Evolutionary conservation across 2,329 filamentous ascomycete genomes (phyloP).

Genomic region (Diaporthe velutina): DNA sequence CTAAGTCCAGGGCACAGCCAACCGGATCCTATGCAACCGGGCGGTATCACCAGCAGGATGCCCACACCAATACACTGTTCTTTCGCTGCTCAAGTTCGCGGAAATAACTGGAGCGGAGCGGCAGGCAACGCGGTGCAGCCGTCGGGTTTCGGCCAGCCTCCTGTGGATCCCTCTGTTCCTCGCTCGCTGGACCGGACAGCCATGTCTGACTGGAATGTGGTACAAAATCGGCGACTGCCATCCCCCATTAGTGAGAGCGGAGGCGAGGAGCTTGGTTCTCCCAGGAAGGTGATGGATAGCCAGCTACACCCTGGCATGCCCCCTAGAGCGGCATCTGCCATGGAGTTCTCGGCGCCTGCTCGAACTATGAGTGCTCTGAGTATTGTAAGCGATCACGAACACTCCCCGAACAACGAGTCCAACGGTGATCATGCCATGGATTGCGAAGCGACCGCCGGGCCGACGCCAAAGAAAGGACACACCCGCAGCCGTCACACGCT

Average conservation of each 20-base stretch:
- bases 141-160: constrained; percentile 54
- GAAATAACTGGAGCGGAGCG: constrained; percentile 61
- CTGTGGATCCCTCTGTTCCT: constrained; percentile 60
- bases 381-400: constrained; percentile 43
- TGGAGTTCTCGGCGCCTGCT: constrained; percentile 46
- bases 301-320: constrained; percentile 51
- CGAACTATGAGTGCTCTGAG: constrained; percentile 41
- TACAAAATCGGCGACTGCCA: constrained; percentile 67
- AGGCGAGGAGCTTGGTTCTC: constrained; percentile 59
- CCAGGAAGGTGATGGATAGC: constrained; percentile 56
- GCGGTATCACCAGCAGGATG: constrained; percentile 60
- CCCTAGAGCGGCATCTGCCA: constrained; percentile 51
- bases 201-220: constrained; percentile 63
- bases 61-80: constrained; percentile 72
- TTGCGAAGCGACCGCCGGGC: constrained; percentile 59
- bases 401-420: constrained; percentile 31
- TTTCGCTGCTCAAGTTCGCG: constrained; percentile 68
- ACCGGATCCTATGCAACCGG: constrained; percentile 46
- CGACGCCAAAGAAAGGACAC: constrained; percentile 66
- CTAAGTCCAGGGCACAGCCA: constrained; percentile 50
- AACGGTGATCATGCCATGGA: constrained; percentile 47
- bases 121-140: constrained; percentile 49
- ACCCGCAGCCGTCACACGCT: constrained; percentile 70
- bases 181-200: constrained; percentile 58
- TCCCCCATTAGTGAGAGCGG: constrained; percentile 71